Conservation (phyloP, 164 flowering plant genomes). For the Liquidambar formosana region DNA sequence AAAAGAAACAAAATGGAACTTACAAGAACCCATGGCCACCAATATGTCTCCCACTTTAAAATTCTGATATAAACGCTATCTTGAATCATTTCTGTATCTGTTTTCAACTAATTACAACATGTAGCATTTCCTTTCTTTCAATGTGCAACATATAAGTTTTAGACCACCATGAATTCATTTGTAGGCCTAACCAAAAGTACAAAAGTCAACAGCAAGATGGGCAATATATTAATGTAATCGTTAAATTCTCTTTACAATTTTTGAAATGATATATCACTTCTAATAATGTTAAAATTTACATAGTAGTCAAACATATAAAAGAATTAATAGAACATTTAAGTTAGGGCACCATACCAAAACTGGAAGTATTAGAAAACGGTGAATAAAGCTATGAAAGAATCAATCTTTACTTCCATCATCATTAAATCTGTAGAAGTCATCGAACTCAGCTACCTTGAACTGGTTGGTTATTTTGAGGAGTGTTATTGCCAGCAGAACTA, state of each 20-base stretch:
- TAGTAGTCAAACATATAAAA: not conserved
- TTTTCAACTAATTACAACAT: too few species aligned
- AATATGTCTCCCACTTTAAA: too few species aligned
- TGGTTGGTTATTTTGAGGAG: constrained; percentile 7
- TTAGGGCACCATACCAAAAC: not conserved
- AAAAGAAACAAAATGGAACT: too few species aligned
- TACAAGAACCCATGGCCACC: too few species aligned
- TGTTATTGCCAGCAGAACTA: constrained; percentile 22
- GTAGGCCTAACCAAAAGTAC: too few species aligned
- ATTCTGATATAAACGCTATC: too few species aligned
- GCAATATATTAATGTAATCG: too few species aligned
- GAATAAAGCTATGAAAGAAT: not conserved
- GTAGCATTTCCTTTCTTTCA: too few species aligned
- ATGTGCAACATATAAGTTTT: too few species aligned
- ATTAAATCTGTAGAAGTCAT: not conserved
- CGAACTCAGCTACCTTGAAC: constrained; percentile 10
- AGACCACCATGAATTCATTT: too few species aligned
- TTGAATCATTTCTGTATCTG: too few species aligned
- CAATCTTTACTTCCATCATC: constrained; percentile 1
- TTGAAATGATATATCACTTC: not conserved
- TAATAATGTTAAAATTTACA: not conserved
- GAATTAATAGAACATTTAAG: not conserved
- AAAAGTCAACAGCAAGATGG: too few species aligned
- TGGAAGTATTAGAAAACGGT: not conserved
- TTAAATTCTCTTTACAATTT: not conserved